Percentiles rank a stretch among this genome's conserved stretches.
These are phyloP conservation scores for Kazachstania martiniae DNA, from an alignment of 805 yeast species.

Conservation along the genomic window DNA sequence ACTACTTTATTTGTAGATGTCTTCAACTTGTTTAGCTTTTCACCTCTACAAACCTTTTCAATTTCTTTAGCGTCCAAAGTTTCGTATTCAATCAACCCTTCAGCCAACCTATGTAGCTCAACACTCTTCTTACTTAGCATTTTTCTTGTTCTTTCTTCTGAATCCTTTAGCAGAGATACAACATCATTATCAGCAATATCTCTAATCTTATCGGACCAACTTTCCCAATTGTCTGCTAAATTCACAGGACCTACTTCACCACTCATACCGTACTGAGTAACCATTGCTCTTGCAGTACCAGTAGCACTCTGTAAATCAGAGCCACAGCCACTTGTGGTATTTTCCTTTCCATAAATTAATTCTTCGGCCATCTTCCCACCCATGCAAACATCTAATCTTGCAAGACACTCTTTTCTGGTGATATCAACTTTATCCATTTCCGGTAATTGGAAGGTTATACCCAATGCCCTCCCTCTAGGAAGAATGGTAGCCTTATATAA, in stretches of 20 bases:
- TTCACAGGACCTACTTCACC: conserved; percentile 87
- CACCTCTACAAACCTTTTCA: conserved; percentile 76
- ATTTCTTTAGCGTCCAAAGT: conserved; percentile 87
- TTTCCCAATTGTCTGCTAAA: conserved; percentile 83
- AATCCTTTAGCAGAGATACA: conserved; percentile 55
- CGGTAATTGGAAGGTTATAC: conserved; percentile 94
- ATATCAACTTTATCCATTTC: conserved; percentile 96
- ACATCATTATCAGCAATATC: conserved; percentile 92
- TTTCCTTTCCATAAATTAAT: conserved; percentile 77
- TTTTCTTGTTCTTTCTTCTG: conserved; percentile 71
- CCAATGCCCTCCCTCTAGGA: conserved; percentile 94
- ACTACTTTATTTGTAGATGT: conserved; percentile 67
- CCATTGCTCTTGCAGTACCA: conserved; percentile 90
- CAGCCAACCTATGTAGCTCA: conserved; percentile 81
- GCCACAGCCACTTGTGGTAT: conserved; percentile 92
- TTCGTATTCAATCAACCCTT: conserved; percentile 90
- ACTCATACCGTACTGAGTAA: conserved; percentile 93
- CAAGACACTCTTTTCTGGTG: conserved; percentile 80
- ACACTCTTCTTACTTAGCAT: conserved; percentile 48
- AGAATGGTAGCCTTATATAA: conserved; percentile 92
- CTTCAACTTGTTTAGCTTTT: conserved; percentile 56
- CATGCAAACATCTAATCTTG: conserved; percentile 94
- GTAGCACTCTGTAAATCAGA: conserved; percentile 88
- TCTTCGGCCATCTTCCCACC: conserved; percentile 99
- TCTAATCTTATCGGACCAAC: conserved; percentile 84